Conservation (phyloP, 805 yeast species). For the Wickerhamomyces silvicola region DNA sequence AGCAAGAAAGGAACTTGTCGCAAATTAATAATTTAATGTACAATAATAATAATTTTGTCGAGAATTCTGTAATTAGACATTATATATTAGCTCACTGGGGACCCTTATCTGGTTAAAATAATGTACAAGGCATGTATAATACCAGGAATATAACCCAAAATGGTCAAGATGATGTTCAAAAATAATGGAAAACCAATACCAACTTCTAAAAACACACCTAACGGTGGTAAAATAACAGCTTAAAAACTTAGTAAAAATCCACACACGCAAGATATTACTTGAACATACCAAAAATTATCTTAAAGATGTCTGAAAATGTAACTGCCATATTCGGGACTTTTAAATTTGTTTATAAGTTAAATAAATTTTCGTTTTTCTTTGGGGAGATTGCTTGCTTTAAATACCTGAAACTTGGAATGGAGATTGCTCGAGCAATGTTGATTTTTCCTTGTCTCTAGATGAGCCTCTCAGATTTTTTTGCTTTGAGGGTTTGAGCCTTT, state of each 20-base stretch:
- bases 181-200: slow-evolving; percentile 34
- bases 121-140: slow-evolving; percentile 55
- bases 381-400: no score
- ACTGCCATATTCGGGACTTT: slow-evolving; percentile 41
- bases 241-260: neutral
- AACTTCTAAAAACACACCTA: slow-evolving; percentile 50
- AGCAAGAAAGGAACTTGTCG: slow-evolving; percentile 13
- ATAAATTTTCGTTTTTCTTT: neutral
- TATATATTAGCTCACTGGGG: neutral
- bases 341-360: no score
- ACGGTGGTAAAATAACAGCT: slow-evolving; percentile 49
- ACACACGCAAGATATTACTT: no score
- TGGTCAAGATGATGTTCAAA: slow-evolving; percentile 51
- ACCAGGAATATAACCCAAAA: slow-evolving; percentile 70
- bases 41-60: neutral
- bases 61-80: no score
- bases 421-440: no score
- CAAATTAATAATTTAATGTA: neutral
- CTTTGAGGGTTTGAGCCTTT: no score
- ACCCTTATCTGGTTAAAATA: slow-evolving; percentile 25
- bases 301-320: slow-evolving; percentile 42
- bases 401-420: no score
- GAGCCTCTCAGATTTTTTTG: no score
- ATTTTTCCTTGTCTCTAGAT: no score
- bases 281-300: slow-evolving; percentile 32